Evolutionary conservation across 345 rosid genomes (phyloP).

Genomic region (Salix suchowensis): DNA sequence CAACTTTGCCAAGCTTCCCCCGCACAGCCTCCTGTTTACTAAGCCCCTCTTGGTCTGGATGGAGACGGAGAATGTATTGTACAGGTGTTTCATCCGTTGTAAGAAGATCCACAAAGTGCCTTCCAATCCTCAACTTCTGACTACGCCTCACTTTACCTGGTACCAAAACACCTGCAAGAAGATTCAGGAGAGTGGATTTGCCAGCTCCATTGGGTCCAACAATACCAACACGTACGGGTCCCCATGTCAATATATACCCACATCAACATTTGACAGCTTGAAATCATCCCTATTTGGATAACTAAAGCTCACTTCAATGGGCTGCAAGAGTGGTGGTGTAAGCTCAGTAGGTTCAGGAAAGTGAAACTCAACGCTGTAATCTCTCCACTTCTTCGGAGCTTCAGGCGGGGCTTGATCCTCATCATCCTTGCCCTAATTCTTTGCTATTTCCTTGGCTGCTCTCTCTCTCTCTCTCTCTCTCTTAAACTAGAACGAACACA

Average conservation of each 20-base stretch:
- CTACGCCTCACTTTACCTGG: constrained; percentile 89
- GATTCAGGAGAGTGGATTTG: constrained; percentile 83
- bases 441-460: constrained; percentile 75
- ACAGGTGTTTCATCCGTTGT: constrained; percentile 93
- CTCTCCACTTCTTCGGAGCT: constrained; percentile 90
- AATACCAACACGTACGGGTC: constrained; percentile 69
- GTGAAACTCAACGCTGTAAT: constrained; percentile 88
- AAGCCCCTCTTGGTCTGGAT: too few species aligned
- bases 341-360: constrained; percentile 96
- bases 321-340: constrained; percentile 87
- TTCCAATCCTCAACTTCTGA: constrained; percentile 83
- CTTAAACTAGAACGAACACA: neutral
- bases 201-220: constrained; percentile 98
- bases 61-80: neutral
- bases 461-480: neutral
- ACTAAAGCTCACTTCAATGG: constrained; percentile 81
- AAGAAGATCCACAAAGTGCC: constrained; percentile 88
- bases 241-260: constrained; percentile 90
- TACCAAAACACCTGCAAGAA: constrained; percentile 83
- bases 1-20: too few species aligned
- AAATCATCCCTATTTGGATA: constrained; percentile 82
- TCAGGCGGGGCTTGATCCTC: constrained; percentile 68
- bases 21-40: too few species aligned
- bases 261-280: constrained; percentile 75
- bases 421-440: constrained; percentile 60